Evolutionary conservation across 2,329 filamentous ascomycete genomes (phyloP), one percentile per base, ranked within the genome.

Genomic region (Magnaporthiopsis rhizophila): DNA sequence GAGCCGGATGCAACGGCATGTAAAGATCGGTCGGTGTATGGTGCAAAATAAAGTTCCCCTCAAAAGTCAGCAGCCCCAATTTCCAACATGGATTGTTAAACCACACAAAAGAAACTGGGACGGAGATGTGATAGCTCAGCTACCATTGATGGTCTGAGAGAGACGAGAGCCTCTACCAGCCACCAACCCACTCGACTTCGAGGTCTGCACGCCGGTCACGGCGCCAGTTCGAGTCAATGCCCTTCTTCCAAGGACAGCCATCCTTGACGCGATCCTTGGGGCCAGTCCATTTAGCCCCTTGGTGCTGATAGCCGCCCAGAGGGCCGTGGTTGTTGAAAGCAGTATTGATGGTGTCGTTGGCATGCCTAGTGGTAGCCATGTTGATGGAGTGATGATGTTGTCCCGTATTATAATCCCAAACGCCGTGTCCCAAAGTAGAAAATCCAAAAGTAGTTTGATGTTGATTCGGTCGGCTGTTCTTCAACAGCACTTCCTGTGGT

Each of bases 171-270:
- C 65, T 69, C 76, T 90, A 87, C 87, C 91, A 96, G 79, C 90
- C 91, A 82, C 92, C 92, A 87, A 97, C 91, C 89, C 94, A 96
- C 86, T 96, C 92, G 81, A 93, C 79, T 73, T 94, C 90, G 75
- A 91, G 84, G 79, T 89, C 88, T 73, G 82, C 77, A 70, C 83
- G 83, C 72, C 79, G 80, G 68, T 89, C 87, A 72, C 84, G 81
- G 72, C 84, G 83, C 83, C 84, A 86, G 68, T 78, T 84, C 79
- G 80, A 82, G 76, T 86, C 84, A 78, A 83, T 75, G 68, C 80
- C 80, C 73, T 82, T 84, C 68, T 76, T 81, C 80, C 83, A 83
- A 65, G 83, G 83, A 73, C 81, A 84, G 34, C 34, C 34, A 64
- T 81, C 82, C 73, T 80, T 81, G 66, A 72, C 72, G 68, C 78